phyloP scores from a whole-genome alignment of 129 eudicot genomes.

The Escallonia rubra region DNA sequence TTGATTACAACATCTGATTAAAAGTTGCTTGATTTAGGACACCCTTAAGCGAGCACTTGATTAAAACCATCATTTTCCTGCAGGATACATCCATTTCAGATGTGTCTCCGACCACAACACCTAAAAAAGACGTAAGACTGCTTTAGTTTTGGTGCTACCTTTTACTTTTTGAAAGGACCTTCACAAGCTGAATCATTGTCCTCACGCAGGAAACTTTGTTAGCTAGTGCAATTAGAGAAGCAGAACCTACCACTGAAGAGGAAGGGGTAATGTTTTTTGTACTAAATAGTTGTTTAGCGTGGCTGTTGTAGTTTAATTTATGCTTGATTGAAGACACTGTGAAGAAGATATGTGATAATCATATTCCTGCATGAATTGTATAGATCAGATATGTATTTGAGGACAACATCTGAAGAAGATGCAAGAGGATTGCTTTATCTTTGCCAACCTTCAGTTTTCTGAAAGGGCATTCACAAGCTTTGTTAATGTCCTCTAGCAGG shows the following conservation, averaged over 20 bases:
- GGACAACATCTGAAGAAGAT: conserved; percentile 1
- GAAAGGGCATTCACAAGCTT: background rate
- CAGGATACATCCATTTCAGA: conserved; percentile 16
- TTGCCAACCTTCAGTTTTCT: background rate
- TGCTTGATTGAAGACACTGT: background rate
- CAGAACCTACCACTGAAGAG: conserved; percentile 2
- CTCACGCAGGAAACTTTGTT: conserved; percentile 17
- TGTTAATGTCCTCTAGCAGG: conserved; percentile 16
- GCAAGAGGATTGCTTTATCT: background rate
- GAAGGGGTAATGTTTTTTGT: conserved; percentile 21
- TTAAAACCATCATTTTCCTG: background rate
- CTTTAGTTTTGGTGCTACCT: background rate
- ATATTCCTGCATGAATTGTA: conserved; percentile 11
- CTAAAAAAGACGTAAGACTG: conserved; percentile 4
- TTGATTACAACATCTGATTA: too few species aligned
- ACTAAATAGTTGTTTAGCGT: background rate
- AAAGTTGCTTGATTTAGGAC: too few species aligned
- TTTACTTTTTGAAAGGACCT: background rate
- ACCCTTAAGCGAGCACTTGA: background rate
- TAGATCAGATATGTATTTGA: conserved; percentile 5
- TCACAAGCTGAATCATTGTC: conserved; percentile 1
- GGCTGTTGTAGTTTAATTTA: too few species aligned
- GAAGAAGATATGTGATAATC: background rate
- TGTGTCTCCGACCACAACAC: background rate
- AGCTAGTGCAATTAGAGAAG: conserved; percentile 7